A percentile compares a stretch with the other conserved stretches of the same genome.
Conservation (phyloP, 225 moss, liverwort and hornwort genomes). For the Rhytidiadelphus loreus region DNA sequence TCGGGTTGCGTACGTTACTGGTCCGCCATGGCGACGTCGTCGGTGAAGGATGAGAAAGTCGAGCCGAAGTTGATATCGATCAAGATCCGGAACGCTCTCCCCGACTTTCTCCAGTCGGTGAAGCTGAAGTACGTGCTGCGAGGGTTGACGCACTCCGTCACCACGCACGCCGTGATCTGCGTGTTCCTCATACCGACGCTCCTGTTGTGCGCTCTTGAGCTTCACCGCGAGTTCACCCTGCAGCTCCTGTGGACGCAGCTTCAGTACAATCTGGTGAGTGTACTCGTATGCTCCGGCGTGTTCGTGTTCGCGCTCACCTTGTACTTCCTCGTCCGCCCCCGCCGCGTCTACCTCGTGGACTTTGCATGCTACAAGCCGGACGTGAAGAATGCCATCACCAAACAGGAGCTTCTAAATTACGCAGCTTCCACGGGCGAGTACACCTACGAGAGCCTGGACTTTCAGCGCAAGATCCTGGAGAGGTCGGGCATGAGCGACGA, state of each 20-base stretch:
- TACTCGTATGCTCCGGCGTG: neutral
- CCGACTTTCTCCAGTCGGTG: conserved; percentile 72
- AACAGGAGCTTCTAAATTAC: conserved; percentile 9
- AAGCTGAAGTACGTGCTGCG: conserved; percentile 74
- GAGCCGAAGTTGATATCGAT: conserved; percentile 23
- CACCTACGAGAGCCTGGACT: conserved; percentile 9
- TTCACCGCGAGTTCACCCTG: conserved; percentile 29
- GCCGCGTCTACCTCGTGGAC: conserved; percentile 33
- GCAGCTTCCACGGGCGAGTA: conserved; percentile 20
- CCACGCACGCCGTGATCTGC: conserved; percentile 37
- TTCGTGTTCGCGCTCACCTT: conserved; percentile 22
- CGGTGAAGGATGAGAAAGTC: neutral
- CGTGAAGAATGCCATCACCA: neutral
- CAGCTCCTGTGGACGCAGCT: conserved; percentile 55
- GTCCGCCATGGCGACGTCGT: neutral
- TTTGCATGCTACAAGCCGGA: conserved; percentile 39
- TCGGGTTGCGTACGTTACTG: neutral
- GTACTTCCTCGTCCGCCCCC: conserved; percentile 29
- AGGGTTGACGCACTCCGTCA: conserved; percentile 47
- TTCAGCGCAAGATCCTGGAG: conserved; percentile 41
- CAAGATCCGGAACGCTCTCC: conserved; percentile 55
- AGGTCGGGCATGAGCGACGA: conserved; percentile 33
- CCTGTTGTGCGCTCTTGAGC: conserved; percentile 40
- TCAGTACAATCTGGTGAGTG: conserved; percentile 44
- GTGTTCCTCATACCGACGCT: conserved; percentile 43